Percentiles rank a stretch among this genome's conserved stretches.
phyloP scores from a whole-genome alignment of 768 basidiomycete species.

The Termitomyces sp. region DNA sequence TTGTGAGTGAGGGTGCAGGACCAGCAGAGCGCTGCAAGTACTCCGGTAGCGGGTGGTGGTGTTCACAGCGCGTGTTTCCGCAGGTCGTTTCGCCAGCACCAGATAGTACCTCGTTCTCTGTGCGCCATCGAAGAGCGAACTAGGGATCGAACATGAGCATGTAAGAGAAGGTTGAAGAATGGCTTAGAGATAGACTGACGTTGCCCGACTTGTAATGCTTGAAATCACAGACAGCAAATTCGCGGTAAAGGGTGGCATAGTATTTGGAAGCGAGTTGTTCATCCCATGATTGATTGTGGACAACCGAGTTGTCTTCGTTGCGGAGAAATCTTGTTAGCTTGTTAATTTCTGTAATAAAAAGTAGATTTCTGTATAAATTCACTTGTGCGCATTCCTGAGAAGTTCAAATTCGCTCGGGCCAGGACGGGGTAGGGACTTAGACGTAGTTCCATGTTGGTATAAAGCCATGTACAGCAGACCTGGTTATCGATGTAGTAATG shows the following conservation, averaged over 20 bases:
- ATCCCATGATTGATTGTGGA: slow-evolving; percentile 58
- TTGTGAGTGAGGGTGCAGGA: slow-evolving; percentile 41
- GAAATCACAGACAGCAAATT: slow-evolving; percentile 88
- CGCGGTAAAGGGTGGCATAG: slow-evolving; percentile 82
- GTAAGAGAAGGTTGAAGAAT: background rate
- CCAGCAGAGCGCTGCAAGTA: slow-evolving; percentile 12
- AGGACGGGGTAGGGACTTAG: slow-evolving; percentile 20
- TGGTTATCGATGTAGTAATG: background rate
- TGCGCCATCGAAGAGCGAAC: slow-evolving; percentile 93
- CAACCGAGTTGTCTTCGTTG: slow-evolving; percentile 42
- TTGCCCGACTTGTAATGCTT: slow-evolving; percentile 95
- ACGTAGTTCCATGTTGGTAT: slow-evolving; percentile 26
- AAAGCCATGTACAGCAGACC: slow-evolving; percentile 24
- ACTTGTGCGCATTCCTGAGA: slow-evolving; percentile 69
- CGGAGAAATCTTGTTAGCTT: slow-evolving; percentile 61
- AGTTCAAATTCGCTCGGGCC: slow-evolving; percentile 68
- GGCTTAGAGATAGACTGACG: slow-evolving; percentile 34
- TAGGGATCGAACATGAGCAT: slow-evolving; percentile 19
- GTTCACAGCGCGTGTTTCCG: slow-evolving; percentile 79
- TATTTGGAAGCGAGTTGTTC: slow-evolving; percentile 85
- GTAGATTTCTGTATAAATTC: slow-evolving; percentile 5
- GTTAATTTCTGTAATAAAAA: slow-evolving; percentile 3
- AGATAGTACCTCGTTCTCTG: slow-evolving; percentile 82
- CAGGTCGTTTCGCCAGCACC: slow-evolving; percentile 86
- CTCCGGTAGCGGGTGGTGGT: slow-evolving; percentile 37